Conservation (phyloP, 345 rosid genomes). For the Populus nigra region DNA sequence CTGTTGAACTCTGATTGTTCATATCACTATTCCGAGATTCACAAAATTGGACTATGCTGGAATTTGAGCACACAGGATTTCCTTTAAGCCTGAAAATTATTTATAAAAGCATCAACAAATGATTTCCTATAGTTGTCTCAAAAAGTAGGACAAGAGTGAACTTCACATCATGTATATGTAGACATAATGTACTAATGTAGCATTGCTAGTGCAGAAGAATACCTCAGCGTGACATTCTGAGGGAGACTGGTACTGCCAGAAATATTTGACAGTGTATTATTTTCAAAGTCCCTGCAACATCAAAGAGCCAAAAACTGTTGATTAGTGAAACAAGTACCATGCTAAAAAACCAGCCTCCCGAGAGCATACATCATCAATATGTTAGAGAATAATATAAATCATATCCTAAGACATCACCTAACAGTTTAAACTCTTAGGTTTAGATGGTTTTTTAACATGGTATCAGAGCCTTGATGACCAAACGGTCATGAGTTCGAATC, state of each 20-base stretch:
- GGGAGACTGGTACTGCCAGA: constrained; percentile 59
- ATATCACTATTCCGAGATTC: constrained; percentile 30
- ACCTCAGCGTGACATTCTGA: constrained; percentile 78
- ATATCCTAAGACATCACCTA: no score
- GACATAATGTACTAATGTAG: constrained; percentile 3
- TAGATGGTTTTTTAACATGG: no score
- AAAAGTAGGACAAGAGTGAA: neutral
- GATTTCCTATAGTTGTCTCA: neutral
- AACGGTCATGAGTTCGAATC: no score
- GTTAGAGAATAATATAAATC: no score
- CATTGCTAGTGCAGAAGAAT: constrained; percentile 33
- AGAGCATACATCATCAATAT: neutral
- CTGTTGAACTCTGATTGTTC: constrained; percentile 22
- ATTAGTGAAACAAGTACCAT: constrained; percentile 9
- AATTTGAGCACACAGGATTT: constrained; percentile 61
- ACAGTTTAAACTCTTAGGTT: no score
- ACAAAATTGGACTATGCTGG: constrained; percentile 44
- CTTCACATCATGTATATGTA: neutral
- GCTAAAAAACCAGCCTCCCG: constrained; percentile 1
- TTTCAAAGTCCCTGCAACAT: constrained; percentile 67
- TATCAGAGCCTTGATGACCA: no score
- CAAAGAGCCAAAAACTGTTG: constrained; percentile 10
- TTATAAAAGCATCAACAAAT: neutral
- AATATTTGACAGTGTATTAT: constrained; percentile 59
- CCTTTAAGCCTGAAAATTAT: constrained; percentile 77